Evolutionary conservation across 768 basidiomycete species (phyloP).

Genomic region (Boletus rufocinnamomeus): DNA sequence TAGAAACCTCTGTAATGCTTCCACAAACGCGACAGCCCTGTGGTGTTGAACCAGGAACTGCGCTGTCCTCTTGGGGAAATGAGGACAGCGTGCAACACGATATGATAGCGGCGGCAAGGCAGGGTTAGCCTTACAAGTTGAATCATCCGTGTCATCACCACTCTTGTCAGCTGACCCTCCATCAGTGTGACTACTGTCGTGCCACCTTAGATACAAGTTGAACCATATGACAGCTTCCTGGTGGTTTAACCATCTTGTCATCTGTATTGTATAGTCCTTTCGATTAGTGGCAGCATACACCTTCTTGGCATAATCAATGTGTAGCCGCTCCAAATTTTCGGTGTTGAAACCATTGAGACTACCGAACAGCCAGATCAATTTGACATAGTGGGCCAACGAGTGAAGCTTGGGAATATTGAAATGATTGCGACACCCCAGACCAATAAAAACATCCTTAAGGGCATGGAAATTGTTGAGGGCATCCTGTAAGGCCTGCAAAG

Average conservation of each 20-base stretch:
- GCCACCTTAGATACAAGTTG: background rate
- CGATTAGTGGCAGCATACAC: background rate
- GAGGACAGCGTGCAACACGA: background rate
- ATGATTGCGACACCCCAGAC: background rate
- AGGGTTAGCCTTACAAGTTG: too few species aligned
- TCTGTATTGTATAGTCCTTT: background rate
- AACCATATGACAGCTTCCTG: background rate
- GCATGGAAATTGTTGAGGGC: background rate
- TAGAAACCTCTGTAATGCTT: background rate
- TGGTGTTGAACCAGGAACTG: background rate
- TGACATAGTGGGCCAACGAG: background rate
- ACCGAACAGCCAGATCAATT: background rate
- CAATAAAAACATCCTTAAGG: background rate
- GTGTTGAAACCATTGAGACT: background rate
- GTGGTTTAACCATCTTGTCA: background rate
- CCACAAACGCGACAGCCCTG: background rate
- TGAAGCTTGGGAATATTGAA: slow-evolving; percentile 1
- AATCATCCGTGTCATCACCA: too few species aligned
- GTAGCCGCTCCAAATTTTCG: background rate
- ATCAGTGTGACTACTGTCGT: background rate
- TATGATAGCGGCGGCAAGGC: background rate
- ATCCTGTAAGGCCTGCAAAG: background rate
- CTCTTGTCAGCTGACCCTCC: too few species aligned
- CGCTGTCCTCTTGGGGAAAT: background rate
- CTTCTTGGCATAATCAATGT: background rate